phyloP scores from a whole-genome alignment of 495 filamentous ascomycete genomes.

The Corynascus novoguineensis region DNA sequence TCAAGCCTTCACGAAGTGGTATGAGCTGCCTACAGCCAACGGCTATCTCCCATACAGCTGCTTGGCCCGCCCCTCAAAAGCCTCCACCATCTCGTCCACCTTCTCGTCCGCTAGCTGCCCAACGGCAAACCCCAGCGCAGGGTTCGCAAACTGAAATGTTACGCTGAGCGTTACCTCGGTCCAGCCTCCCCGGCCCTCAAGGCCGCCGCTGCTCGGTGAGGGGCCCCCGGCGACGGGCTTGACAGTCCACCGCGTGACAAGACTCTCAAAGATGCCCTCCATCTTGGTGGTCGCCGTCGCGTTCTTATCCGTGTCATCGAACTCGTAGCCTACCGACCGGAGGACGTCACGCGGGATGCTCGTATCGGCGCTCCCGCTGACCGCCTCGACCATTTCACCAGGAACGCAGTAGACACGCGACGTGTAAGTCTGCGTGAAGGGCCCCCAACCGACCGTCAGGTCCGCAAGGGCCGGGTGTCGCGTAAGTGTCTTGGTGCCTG shows the following conservation, averaged over 20 bases:
- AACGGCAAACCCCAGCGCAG: slow-evolving; percentile 74
- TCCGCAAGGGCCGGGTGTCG: slow-evolving; percentile 64
- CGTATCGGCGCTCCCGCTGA: slow-evolving; percentile 53
- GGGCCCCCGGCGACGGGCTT: slow-evolving; percentile 38
- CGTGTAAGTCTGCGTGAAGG: slow-evolving; percentile 74
- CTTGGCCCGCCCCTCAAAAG: slow-evolving; percentile 78
- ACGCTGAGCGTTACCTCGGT: slow-evolving; percentile 72
- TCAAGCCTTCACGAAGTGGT: too few relatives aligned
- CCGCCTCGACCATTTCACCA: slow-evolving; percentile 64
- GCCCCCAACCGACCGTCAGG: slow-evolving; percentile 78
- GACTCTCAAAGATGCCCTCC: slow-evolving; percentile 62
- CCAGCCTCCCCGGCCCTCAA: slow-evolving; percentile 41
- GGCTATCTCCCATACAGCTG: slow-evolving; percentile 41
- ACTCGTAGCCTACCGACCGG: slow-evolving; percentile 29
- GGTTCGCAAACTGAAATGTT: slow-evolving; percentile 76
- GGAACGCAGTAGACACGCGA: slow-evolving; percentile 68
- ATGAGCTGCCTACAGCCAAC: neutral
- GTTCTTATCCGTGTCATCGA: neutral
- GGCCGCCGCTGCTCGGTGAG: slow-evolving; percentile 9
- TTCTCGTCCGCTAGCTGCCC: slow-evolving; percentile 75
- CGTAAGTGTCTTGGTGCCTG: too few relatives aligned
- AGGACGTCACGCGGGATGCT: slow-evolving; percentile 38
- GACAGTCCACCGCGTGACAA: slow-evolving; percentile 73
- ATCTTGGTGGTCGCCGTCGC: slow-evolving; percentile 13
- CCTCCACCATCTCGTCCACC: slow-evolving; percentile 81